Evolutionary conservation across 108 stramenopile genomes (phyloP).

Genomic region (Cyclotella cryptica): DNA sequence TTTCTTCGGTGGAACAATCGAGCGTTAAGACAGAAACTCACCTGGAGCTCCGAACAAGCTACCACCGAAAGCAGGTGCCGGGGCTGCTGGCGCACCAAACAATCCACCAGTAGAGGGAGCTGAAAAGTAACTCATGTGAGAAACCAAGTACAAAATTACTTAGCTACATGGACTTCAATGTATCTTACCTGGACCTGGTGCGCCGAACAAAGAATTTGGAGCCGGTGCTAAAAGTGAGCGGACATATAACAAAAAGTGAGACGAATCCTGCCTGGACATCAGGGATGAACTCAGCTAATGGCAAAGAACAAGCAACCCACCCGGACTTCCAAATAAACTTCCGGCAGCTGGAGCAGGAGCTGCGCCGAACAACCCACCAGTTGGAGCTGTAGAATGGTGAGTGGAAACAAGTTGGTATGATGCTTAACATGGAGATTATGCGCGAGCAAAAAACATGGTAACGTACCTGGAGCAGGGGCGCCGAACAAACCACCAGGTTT

Average conservation of each 20-base stretch:
- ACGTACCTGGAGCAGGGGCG: constrained; percentile 36
- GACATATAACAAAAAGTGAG: not conserved
- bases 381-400: not conserved
- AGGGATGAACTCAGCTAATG: not conserved
- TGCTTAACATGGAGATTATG: not conserved
- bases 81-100: constrained; percentile 60
- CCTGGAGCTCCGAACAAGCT: constrained; percentile 75
- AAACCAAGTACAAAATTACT: not conserved
- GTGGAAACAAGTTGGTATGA: not conserved
- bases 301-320: not conserved
- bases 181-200: constrained; percentile 32
- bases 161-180: not conserved
- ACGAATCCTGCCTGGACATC: not conserved
- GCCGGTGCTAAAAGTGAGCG: constrained; percentile 27
- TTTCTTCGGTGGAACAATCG: not conserved
- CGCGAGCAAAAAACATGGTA: not conserved
- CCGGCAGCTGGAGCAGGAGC: constrained; percentile 29
- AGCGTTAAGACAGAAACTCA: constrained; percentile 14
- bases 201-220: constrained; percentile 17
- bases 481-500: constrained; percentile 58
- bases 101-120: constrained; percentile 53
- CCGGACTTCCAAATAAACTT: constrained; percentile 8
- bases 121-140: not conserved
- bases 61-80: constrained; percentile 48
- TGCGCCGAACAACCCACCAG: constrained; percentile 3